Base-by-base conservation (phyloP, 2,329 filamentous ascomycete species). In the Diaporthe batatas region DNA sequence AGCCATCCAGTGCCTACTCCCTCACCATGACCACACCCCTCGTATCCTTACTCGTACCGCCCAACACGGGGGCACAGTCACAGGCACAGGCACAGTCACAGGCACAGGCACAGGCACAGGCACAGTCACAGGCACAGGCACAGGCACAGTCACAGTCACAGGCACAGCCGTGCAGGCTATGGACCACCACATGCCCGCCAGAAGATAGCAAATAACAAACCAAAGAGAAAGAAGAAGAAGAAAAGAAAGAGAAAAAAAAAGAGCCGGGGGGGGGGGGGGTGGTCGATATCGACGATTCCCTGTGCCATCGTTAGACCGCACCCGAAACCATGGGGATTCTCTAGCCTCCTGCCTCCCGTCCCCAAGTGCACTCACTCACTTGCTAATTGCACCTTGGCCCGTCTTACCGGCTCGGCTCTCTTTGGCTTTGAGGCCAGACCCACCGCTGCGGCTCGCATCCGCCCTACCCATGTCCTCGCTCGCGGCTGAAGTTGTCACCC, bases 401-500 rank as follows among this genome's bases (percentile, higher is more conserved):
- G 44, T 51, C 62, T 36, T 51, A 49, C 44, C 36, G 36, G 36
- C 59, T 65, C 36, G 36, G 36, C 59, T 65, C 29, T 25, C 62
- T 25, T 51, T 25, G 62, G n/a, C 29, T 57, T 25, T 39, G 51
- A 29, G 59, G 49, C 51, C 62, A 57, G 42, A 70, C 44, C 44
- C 44, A 39, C 32, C 49, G 49, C 51, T 36, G 62, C 70, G 39
- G 53, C 54, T 54, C 39, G 34, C n/a, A 58, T 21, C 62, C 70
- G 62, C 70, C 55, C 53, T n/a, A 67, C 53, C 70, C 70, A 68
- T 72, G 70, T 57, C 44, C 51, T 72, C 49, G 54, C 42, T 72
- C 59, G 70, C 70, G 70, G 70, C 70, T 68, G 70, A 68, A 47
- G 32, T 42, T 59, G 53, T 59, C 39, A 57, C 51, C 36, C 70